Base-by-base conservation (phyloP, 805 yeast species). In the Kuraishia borneana region DNA sequence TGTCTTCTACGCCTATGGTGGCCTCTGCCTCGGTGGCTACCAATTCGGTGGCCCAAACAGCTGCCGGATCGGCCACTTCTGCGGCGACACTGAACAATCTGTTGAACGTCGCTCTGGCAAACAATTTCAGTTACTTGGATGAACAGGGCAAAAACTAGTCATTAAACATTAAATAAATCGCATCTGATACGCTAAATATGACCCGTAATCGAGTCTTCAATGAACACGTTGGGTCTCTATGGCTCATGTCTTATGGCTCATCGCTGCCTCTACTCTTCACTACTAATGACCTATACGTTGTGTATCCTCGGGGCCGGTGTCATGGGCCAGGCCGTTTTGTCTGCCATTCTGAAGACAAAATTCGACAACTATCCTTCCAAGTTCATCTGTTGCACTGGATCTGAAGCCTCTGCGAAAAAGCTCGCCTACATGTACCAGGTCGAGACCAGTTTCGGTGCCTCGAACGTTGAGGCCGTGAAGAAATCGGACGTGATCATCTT, bases 271-370 rank as follows among this genome's bases (percentile, higher is more conserved):
- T n/a, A n/a, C n/a, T n/a, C n/a, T n/a, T n/a, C n/a, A n/a, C n/a
- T n/a, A n/a, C n/a, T n/a, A n/a, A n/a, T n/a, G n/a, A n/a, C n/a
- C n/a, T 35, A 35, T 19, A 35, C 37, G 26, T 60, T 89, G 35
- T 70, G 88, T 13, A 76, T 92, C 21, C 66, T 92, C 36, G 99
- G 96, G 23, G 76, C 95, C 48, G 99, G 99, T 40, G 87, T 83
- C 36, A 83, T 92, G 85, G 97, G 97, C 39, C 80, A 89, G 13
- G 96, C 97, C 8, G 83, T 92, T 31, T 68, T 84, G 21, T 68
- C 83, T 9, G 95, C 97, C 8, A 74, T 83, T 31, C 60, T 83
- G 35, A 68, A 70, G 34, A 53, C 67, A 3, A 40, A 57, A 18
- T 65, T 68, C 41, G 53, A 53, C 14, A 71, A 78, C 4, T 70